phyloP scores from a whole-genome alignment of 495 filamentous ascomycete genomes.

The Copromyces sp. region DNA sequence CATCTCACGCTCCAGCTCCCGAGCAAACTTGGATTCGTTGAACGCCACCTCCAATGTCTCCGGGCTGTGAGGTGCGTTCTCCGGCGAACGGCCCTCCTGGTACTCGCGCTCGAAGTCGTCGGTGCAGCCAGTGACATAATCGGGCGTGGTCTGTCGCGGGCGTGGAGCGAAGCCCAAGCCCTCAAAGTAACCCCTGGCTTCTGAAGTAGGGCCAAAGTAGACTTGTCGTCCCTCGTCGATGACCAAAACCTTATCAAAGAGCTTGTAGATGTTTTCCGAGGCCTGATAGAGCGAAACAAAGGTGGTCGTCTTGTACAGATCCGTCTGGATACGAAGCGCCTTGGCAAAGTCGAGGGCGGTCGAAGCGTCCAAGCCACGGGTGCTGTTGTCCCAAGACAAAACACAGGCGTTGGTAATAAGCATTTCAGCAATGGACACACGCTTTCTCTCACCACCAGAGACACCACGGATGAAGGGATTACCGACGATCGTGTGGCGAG shows the following conservation, averaged over 20 bases:
- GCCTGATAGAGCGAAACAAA: slow-evolving; percentile 81
- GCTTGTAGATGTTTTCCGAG: slow-evolving; percentile 70
- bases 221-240: slow-evolving; percentile 71
- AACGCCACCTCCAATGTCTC: slow-evolving; percentile 58
- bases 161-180: slow-evolving; percentile 67
- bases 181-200: slow-evolving; percentile 73
- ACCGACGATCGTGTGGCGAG: slow-evolving; percentile 69
- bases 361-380: slow-evolving; percentile 72
- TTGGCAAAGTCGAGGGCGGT: slow-evolving; percentile 68
- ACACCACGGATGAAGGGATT: slow-evolving; percentile 73
- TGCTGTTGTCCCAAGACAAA: slow-evolving; percentile 75
- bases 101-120: slow-evolving; percentile 76
- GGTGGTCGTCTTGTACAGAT: slow-evolving; percentile 68
- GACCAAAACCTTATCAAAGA: slow-evolving; percentile 82
- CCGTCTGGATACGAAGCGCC: slow-evolving; percentile 65
- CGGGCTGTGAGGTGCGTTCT: slow-evolving; percentile 57
- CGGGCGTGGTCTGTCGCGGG: slow-evolving; percentile 74
- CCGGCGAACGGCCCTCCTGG: slow-evolving; percentile 46
- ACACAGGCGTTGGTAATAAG: slow-evolving; percentile 65
- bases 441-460: slow-evolving; percentile 77
- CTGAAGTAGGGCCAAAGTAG: slow-evolving; percentile 62
- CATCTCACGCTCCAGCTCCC: slow-evolving; percentile 56
- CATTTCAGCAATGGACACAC: slow-evolving; percentile 62
- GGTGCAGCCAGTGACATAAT: slow-evolving; percentile 78
- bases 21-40: slow-evolving; percentile 47